Conservation (phyloP, 352 stramenopile genomes). For the Vaucheria bursata region DNA sequence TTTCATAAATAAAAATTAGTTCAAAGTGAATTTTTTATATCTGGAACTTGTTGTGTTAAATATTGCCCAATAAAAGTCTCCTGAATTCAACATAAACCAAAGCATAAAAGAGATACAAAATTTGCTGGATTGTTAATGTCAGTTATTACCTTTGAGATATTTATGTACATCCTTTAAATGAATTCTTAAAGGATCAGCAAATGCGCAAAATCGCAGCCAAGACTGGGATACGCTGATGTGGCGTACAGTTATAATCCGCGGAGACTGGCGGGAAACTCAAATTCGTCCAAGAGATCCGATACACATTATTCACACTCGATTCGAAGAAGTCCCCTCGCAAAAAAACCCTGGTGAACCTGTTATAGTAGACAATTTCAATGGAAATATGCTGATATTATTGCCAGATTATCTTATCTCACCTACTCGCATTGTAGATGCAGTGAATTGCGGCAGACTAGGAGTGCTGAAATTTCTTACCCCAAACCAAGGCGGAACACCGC, state of each 20-base stretch:
- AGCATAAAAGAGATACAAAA: too few species aligned
- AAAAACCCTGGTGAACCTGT: slow-evolving; percentile 29
- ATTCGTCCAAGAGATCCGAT: too few species aligned
- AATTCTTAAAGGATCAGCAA: not conserved
- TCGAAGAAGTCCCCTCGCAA: too few species aligned
- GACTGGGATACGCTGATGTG: not conserved
- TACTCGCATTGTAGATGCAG: slow-evolving; percentile 38
- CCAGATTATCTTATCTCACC: slow-evolving; percentile 49
- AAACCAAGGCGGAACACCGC: slow-evolving; percentile 18
- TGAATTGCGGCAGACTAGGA: slow-evolving; percentile 28
- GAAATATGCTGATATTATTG: slow-evolving; percentile 40
- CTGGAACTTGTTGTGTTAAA: too few species aligned
- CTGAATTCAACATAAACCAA: too few species aligned
- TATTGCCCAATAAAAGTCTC: too few species aligned
- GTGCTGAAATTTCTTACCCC: slow-evolving; percentile 36
- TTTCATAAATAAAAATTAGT: too few species aligned
- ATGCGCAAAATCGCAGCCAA: not conserved
- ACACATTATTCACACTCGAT: too few species aligned
- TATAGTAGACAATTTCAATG: slow-evolving; percentile 32
- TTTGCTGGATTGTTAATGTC: too few species aligned
- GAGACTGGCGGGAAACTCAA: not conserved
- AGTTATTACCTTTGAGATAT: too few species aligned
- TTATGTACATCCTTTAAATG: too few species aligned
- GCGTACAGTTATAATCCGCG: not conserved
- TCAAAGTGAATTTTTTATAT: too few species aligned